A percentile compares a stretch with the other conserved stretches of the same genome.
Evolutionary conservation across 2,329 filamentous ascomycete species (phyloP).

Genomic region (Verticillium klebahnii): DNA sequence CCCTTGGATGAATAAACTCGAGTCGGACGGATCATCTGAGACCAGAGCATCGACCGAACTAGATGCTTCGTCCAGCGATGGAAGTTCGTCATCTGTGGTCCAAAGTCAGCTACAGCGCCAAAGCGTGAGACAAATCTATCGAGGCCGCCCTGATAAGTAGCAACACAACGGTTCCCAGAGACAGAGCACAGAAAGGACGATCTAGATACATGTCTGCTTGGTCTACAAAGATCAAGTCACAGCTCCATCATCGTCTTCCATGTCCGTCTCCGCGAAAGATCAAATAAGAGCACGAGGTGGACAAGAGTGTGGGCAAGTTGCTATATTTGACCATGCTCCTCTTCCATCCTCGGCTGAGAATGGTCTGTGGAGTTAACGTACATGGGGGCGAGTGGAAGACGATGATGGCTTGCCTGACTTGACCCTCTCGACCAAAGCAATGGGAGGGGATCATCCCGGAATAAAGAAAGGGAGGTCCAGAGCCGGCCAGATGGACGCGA

Average conservation of each 20-base stretch:
- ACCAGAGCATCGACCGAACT: conserved; percentile 66
- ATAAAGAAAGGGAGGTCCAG: conserved; percentile 9
- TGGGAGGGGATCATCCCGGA: background rate
- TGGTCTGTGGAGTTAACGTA: conserved; percentile 56
- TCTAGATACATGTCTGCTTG: conserved; percentile 36
- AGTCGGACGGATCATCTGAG: conserved; percentile 44
- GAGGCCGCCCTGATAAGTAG: background rate
- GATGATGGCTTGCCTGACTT: conserved; percentile 65
- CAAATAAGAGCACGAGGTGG: conserved; percentile 27
- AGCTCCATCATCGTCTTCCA: conserved; percentile 60
- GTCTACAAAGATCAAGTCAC: conserved; percentile 41
- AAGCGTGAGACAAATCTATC: background rate
- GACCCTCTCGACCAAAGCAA: conserved; percentile 26
- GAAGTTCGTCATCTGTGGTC: conserved; percentile 57
- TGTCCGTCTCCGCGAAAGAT: conserved; percentile 10
- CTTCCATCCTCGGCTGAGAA: conserved; percentile 21
- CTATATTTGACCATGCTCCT: conserved; percentile 44
- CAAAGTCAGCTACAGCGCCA: conserved; percentile 31
- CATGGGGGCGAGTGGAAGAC: conserved; percentile 60
- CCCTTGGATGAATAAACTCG: background rate
- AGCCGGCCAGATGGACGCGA: conserved; percentile 10
- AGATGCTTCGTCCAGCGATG: conserved; percentile 55
- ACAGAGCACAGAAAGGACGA: conserved; percentile 19
- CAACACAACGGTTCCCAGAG: conserved; percentile 7
- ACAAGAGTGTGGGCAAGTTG: conserved; percentile 33